These are phyloP conservation scores for Setaria italica DNA, from an alignment of 202 grass and related monocot genomes.

Conservation along the genomic window DNA sequence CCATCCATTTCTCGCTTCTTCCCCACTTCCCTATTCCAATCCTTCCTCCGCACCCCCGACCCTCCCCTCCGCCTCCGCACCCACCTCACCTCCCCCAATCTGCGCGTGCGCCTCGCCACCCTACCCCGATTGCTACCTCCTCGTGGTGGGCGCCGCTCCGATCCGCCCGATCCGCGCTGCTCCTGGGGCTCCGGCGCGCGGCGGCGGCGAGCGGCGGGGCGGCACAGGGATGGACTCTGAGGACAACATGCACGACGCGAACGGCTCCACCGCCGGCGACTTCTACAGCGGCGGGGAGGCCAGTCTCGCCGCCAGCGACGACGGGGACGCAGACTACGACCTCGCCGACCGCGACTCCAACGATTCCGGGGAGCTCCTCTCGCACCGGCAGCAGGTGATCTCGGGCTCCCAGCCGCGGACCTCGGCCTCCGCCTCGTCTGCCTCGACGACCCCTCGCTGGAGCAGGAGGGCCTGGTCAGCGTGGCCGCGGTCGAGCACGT, in stretches of 20 bases:
- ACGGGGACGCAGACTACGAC: slow-evolving; percentile 87
- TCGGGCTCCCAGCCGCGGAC: not conserved
- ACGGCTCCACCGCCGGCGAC: slow-evolving; percentile 67
- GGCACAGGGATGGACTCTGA: slow-evolving; percentile 77
- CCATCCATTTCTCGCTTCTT: slow-evolving; percentile 40
- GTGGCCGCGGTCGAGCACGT: slow-evolving; percentile 78
- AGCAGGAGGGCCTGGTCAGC: slow-evolving; percentile 69
- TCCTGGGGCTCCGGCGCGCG: slow-evolving; percentile 54
- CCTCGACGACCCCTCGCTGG: slow-evolving; percentile 78
- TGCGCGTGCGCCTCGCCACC: slow-evolving; percentile 39
- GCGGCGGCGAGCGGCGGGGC: slow-evolving; percentile 41
- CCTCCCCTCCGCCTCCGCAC: no score
- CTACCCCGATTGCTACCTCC: slow-evolving; percentile 57
- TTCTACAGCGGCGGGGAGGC: slow-evolving; percentile 91
- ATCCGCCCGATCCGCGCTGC: slow-evolving; percentile 75
- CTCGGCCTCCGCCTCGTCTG: slow-evolving; percentile 24
- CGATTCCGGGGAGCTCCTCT: slow-evolving; percentile 71
- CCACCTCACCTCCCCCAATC: not conserved
- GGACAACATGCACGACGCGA: slow-evolving; percentile 97
- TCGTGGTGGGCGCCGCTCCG: slow-evolving; percentile 70
- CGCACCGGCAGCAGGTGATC: slow-evolving; percentile 83
- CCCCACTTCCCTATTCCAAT: slow-evolving; percentile 27
- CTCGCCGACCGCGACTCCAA: slow-evolving; percentile 94
- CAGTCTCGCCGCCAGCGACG: slow-evolving; percentile 73
- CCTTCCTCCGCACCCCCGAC: slow-evolving; percentile 9